Base-by-base conservation (phyloP, 2,329 filamentous ascomycete species). In the Pseudogymnoascus sp. region DNA sequence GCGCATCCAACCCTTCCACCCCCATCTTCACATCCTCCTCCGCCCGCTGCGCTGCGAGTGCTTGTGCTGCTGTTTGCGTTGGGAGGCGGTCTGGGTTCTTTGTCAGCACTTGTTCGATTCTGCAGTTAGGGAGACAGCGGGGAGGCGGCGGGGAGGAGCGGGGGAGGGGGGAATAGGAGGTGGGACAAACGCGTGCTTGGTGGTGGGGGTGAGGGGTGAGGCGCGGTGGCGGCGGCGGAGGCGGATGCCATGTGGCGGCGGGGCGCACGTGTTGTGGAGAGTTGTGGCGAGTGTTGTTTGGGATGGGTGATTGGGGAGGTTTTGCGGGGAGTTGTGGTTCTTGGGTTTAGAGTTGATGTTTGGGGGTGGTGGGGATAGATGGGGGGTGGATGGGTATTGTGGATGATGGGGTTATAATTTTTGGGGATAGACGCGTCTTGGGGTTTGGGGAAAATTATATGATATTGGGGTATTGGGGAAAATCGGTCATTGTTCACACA, bases 31-130 rank as follows among this genome's bases (percentile, higher is more conserved):
- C 40, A 43, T 43, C 40, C 40, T 43, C 40, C 18, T 43, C 40
- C 8, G 16, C 40, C 3, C 40, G 5, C 40, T 43, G 40, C 40
- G 8, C 8, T 0, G 16, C 18, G 1, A 43, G 9, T 6, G 86
- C 89, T 71, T 91, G 83, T 1, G 88, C 88, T 31, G 89, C 90
- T 16, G 88, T 90, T 59, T 93, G 81, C 1, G 90, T 91, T 37
- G 90, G 88, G 62, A 93, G 78, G 61, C 90, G 85, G 77, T 93
- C 89, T 92, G 68, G 28, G 31, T 21, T 40, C 40, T 25, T 60
- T 68, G 40, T 42, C 18, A 42, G 38, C 37, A 16, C n/a, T 16
- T 14, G 3, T 4, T 11, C 34, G 3, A 36, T 11, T 3, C 5
- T 14, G 12, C 36, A 12, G 31, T 8, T 1, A 3, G 23, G 23